Percentiles rank a stretch among this genome's conserved stretches.
These are phyloP conservation scores for Cryphonectria carpinicola DNA, from an alignment of 2,329 filamentous ascomycete genomes.

Conservation along the genomic window DNA sequence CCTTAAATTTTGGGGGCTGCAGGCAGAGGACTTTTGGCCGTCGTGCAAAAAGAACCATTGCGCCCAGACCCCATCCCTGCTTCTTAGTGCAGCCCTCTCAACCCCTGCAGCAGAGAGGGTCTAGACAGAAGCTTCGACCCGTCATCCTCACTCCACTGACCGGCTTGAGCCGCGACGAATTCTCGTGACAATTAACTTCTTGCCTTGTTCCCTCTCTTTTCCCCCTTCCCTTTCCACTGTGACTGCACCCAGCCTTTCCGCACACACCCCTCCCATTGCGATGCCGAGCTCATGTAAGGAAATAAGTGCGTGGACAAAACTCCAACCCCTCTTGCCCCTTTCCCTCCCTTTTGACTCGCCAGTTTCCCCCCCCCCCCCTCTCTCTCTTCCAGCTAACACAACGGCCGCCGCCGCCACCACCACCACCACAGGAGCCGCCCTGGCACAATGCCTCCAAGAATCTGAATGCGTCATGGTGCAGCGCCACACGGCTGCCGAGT, in stretches of 20 bases:
- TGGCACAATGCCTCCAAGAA: constrained; percentile 93
- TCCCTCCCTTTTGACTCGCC: constrained; percentile 4
- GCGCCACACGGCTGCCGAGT: constrained; percentile 84
- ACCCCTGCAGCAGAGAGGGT: background rate
- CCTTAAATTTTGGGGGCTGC: no score
- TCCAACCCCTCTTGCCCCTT: constrained; percentile 15
- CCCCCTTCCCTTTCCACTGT: background rate
- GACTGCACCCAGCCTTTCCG: background rate
- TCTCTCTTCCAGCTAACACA: constrained; percentile 22
- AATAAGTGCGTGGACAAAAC: constrained; percentile 71
- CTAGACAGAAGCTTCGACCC: background rate
- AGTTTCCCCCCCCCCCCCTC: background rate
- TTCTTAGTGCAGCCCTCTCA: background rate
- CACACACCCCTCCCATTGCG: background rate
- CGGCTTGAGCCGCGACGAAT: constrained; percentile 2
- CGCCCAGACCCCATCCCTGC: background rate
- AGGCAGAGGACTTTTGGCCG: no score
- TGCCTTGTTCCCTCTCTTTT: background rate
- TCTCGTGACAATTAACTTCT: background rate
- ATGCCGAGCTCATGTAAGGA: constrained; percentile 99
- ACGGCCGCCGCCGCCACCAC: background rate
- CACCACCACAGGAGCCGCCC: constrained; percentile 71
- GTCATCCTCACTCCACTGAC: background rate
- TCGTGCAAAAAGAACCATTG: background rate
- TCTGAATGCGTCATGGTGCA: constrained; percentile 96